Evolutionary conservation across 2,329 filamentous ascomycete genomes (phyloP), one percentile per base, ranked within the genome.

Genomic region (Beauveria medogensis): DNA sequence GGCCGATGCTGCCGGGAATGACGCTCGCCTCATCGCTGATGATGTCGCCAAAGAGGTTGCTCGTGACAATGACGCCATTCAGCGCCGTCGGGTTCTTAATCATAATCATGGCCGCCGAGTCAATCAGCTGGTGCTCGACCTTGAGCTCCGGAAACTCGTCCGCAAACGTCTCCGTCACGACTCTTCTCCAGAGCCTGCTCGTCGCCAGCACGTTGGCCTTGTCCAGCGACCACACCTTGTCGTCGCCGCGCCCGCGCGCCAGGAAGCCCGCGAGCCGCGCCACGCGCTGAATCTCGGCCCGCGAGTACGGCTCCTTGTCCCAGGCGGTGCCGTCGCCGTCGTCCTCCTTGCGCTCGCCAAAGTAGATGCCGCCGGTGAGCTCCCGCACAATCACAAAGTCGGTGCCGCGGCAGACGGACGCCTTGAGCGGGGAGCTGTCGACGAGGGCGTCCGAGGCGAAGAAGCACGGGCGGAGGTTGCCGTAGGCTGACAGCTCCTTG

Each of bases 121-220:
- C 93, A 72, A 97, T 96, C 55, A 97, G 83, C 73, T 97, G 92
- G 74, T 96, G 93, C 66, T 87, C 85, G 48, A 95, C 78, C 78
- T 90, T 84, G 51, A 97, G 77, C 73, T 93, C 85, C 3, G 93
- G 92, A 78, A 95, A 97, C 80, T 97, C 93, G 66, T 87, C 87
- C 67, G 82, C 83, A 82, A 96, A 93, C 62, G 92, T 82, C 77
- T 96, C 90, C 46, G 84, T 86, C 50, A 96, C 89, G 2, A 89
- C 89, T 78, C 90, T 92, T 64, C 93, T 82, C 93, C 93, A 97
- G 69, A 97, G 79, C 47, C 93, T 80, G 71, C 87, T 91, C 16
- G 92, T 96, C 2, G 93, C 93, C 65, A 97, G 83, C 55, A 97
- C 93, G 71, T 97, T 97, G 60, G 93, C 94, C 85, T 97, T 97